These are phyloP conservation scores for Scheffersomyces lignicola DNA, from an alignment of 1,139 yeast species.

Conservation along the genomic window DNA sequence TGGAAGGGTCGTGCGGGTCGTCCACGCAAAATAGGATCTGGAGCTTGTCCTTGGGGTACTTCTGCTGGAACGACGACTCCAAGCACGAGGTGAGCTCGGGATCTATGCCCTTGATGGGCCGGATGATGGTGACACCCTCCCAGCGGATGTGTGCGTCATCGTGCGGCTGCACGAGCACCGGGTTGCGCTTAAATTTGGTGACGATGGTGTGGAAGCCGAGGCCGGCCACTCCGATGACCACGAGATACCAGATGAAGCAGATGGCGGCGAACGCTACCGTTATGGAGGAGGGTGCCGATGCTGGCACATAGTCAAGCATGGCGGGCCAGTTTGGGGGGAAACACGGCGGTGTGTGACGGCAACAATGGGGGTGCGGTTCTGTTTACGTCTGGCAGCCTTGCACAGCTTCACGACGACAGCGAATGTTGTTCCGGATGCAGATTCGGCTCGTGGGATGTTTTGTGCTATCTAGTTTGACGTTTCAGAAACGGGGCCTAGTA, in stretches of 20 bases:
- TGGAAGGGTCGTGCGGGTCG: slow-evolving; percentile 60
- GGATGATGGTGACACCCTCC: slow-evolving; percentile 75
- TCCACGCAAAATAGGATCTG: slow-evolving; percentile 81
- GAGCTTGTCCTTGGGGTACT: slow-evolving; percentile 56
- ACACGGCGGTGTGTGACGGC: too few species aligned
- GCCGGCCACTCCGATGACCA: slow-evolving; percentile 43
- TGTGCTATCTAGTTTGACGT: too few species aligned
- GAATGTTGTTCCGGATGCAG: too few species aligned
- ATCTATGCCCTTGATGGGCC: slow-evolving; percentile 87
- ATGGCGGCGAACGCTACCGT: neutral
- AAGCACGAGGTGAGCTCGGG: slow-evolving; percentile 71
- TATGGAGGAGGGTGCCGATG: neutral
- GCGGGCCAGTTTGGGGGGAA: too few species aligned
- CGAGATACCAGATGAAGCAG: slow-evolving; percentile 43
- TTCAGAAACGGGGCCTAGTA: too few species aligned
- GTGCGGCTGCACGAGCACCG: slow-evolving; percentile 11
- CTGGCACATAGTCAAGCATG: neutral
- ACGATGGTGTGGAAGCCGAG: slow-evolving; percentile 50
- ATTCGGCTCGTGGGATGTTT: too few species aligned
- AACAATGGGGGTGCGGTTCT: too few species aligned
- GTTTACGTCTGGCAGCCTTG: too few species aligned
- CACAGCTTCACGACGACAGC: too few species aligned
- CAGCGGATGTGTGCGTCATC: slow-evolving; percentile 16
- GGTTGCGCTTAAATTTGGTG: slow-evolving; percentile 32
- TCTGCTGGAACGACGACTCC: slow-evolving; percentile 66